Evolutionary conservation across 108 stramenopile genomes (phyloP).

Genomic region (Pseudonitzschia multistriata): DNA sequence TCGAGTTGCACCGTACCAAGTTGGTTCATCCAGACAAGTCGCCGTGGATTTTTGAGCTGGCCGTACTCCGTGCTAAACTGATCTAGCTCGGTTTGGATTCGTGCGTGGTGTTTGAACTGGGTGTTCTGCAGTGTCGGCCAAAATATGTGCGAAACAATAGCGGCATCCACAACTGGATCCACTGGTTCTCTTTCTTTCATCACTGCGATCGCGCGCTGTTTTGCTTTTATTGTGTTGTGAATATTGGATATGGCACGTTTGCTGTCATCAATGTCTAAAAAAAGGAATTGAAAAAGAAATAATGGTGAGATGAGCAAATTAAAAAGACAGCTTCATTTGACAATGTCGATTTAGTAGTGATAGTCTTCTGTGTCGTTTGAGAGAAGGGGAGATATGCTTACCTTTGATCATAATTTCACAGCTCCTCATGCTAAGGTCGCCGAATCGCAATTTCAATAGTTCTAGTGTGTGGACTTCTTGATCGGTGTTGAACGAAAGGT

Average conservation of each 20-base stretch:
- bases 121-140: constrained; percentile 93
- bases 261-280: constrained; percentile 88
- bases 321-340: too few species aligned
- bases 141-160: constrained; percentile 92
- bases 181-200: constrained; percentile 21
- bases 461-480: constrained; percentile 93
- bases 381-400: not conserved
- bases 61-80: constrained; percentile 69
- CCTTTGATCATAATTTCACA: constrained; percentile 97
- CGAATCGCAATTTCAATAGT: constrained; percentile 94
- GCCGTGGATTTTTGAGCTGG: constrained; percentile 91
- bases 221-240: constrained; percentile 50
- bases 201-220: constrained; percentile 16
- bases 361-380: too few species aligned
- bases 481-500: constrained; percentile 88
- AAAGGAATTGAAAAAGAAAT: not conserved
- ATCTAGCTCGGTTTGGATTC: constrained; percentile 63
- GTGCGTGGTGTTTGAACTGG: constrained; percentile 81
- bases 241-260: constrained; percentile 89
- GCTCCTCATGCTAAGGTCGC: constrained; percentile 86
- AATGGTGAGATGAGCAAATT: not conserved
- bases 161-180: constrained; percentile 63
- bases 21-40: constrained; percentile 84
- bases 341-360: too few species aligned
- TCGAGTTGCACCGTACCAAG: constrained; percentile 89